Evolutionary conservation across 2,329 filamentous ascomycete species (phyloP).

Genomic region (Claviceps africana): DNA sequence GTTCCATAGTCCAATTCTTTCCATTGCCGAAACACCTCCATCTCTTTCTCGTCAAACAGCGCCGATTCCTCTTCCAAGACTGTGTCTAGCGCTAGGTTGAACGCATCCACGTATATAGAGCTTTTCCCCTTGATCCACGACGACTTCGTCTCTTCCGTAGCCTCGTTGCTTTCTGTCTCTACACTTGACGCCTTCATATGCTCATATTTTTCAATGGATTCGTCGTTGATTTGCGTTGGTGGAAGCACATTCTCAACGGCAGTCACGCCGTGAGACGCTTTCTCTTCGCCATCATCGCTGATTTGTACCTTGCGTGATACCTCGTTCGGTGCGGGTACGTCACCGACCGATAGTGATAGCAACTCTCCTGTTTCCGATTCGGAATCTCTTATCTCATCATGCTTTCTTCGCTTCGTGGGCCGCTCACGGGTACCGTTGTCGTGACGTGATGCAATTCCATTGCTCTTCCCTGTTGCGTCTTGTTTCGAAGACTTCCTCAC

Average conservation of each 20-base stretch:
- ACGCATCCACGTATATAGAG: slow-evolving; percentile 94
- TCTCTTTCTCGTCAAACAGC: slow-evolving; percentile 71
- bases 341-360: slow-evolving; percentile 7
- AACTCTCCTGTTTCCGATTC: slow-evolving; percentile 13
- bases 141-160: slow-evolving; percentile 25
- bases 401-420: slow-evolving; percentile 20
- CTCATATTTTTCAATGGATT: slow-evolving; percentile 72
- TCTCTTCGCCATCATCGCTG: slow-evolving; percentile 5
- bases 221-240: slow-evolving; percentile 48
- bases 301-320: neutral
- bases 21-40: slow-evolving; percentile 65
- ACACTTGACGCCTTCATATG: slow-evolving; percentile 42
- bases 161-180: slow-evolving; percentile 20
- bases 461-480: slow-evolving; percentile 6
- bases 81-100: slow-evolving; percentile 81
- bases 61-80: slow-evolving; percentile 81
- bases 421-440: slow-evolving; percentile 8
- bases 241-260: slow-evolving; percentile 47
- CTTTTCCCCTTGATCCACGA: slow-evolving; percentile 62
- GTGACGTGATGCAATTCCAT: neutral
- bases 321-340: neutral
- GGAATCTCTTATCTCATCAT: slow-evolving; percentile 11
- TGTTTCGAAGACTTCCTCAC: slow-evolving; percentile 17
- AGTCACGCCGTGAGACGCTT: slow-evolving; percentile 12
- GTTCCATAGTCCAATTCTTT: slow-evolving; percentile 61